A percentile compares a stretch with the other conserved stretches of the same genome.
These are phyloP conservation scores for Oryza brachyantha DNA, from an alignment of 176 grass and related monocot genomes.

Conservation along the genomic window DNA sequence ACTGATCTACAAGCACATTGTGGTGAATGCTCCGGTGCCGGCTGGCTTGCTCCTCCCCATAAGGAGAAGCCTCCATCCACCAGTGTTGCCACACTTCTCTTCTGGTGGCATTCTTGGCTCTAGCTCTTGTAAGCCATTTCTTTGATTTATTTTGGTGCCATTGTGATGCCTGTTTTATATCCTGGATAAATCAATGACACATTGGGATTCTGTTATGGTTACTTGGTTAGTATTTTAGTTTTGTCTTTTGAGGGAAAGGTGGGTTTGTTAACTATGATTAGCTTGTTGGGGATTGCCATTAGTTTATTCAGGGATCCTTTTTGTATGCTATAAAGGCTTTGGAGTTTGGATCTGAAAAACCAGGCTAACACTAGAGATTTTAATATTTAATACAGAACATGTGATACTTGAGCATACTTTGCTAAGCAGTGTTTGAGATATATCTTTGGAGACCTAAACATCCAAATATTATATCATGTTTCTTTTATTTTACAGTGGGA, in stretches of 20 bases:
- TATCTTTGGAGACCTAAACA: neutral
- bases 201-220: constrained; percentile 1
- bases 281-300: constrained; percentile 7
- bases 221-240: neutral
- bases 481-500: neutral
- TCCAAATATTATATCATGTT: neutral
- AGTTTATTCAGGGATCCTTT: constrained; percentile 8
- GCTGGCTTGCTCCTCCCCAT: neutral
- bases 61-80: neutral
- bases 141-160: neutral
- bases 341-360: neutral
- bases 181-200: neutral
- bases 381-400: neutral
- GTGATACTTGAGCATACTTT: neutral
- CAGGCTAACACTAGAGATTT: neutral
- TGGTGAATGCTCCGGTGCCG: neutral
- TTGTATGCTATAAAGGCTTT: neutral
- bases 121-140: neutral
- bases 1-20: constrained; percentile 69
- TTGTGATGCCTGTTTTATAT: neutral
- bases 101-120: constrained; percentile 2
- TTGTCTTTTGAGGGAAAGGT: constrained; percentile 14
- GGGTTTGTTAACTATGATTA: constrained; percentile 9
- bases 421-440: neutral
- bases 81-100: neutral